phyloP scores from a whole-genome alignment of 305 asterid genomes.

The Fraxinus floribunda region DNA sequence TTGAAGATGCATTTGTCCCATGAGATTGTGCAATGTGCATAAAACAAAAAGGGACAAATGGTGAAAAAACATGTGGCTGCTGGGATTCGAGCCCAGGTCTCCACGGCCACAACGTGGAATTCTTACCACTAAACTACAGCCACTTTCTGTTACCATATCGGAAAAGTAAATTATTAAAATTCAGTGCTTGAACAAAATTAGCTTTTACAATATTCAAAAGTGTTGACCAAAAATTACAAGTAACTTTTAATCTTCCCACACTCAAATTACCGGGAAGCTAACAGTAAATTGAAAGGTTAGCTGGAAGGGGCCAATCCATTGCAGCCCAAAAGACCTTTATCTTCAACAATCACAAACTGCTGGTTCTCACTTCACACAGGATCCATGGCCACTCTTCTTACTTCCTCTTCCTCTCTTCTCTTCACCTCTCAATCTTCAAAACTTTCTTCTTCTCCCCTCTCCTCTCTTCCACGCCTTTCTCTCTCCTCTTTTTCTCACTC shows the following conservation, averaged over 20 bases:
- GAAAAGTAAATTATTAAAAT: too few species aligned
- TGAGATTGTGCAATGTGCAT: too few species aligned
- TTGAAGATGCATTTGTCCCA: neutral
- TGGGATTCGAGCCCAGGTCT: constrained; percentile 86
- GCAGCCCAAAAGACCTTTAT: constrained; percentile 19
- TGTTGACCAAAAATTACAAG: neutral
- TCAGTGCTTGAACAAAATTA: too few species aligned
- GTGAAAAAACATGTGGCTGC: too few species aligned
- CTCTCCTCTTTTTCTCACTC: constrained; percentile 36
- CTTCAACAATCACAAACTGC: constrained; percentile 18
- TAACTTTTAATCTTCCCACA: neutral
- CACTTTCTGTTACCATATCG: constrained; percentile 27
- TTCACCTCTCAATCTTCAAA: constrained; percentile 39
- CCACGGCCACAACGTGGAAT: constrained; percentile 99
- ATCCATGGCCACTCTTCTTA: constrained; percentile 68
- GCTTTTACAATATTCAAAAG: too few species aligned
- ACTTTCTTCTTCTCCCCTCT: constrained; percentile 36
- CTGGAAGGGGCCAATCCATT: constrained; percentile 12
- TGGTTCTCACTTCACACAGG: constrained; percentile 27
- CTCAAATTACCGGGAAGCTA: constrained; percentile 16
- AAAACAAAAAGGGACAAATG: neutral
- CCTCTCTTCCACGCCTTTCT: constrained; percentile 39
- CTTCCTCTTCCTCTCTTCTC: constrained; percentile 52
- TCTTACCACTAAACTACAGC: constrained; percentile 99
- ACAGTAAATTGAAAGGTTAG: constrained; percentile 25